A percentile compares a stretch with the other conserved stretches of the same genome.
These are phyloP conservation scores for Myrica gale DNA, from an alignment of 306 rosid genomes.

Conservation along the genomic window DNA sequence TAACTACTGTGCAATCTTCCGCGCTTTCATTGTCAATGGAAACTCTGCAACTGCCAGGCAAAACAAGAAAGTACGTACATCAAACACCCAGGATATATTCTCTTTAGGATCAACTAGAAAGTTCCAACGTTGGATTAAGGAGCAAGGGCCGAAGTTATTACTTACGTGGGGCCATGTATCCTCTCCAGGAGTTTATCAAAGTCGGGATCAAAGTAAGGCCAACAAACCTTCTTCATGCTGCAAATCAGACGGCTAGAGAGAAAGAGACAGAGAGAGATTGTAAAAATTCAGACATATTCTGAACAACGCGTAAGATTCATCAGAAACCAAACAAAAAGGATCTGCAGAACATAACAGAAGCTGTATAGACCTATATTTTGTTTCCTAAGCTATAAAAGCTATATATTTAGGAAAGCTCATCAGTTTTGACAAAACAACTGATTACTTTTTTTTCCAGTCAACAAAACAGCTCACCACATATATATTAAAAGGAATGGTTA, in stretches of 20 bases:
- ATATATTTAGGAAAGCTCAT: no score
- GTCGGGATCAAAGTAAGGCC: conserved; percentile 81
- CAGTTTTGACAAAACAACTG: neutral
- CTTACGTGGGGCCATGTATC: conserved; percentile 70
- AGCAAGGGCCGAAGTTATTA: neutral
- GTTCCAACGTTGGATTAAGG: neutral
- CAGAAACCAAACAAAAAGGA: neutral
- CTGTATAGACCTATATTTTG: neutral
- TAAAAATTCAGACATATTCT: neutral
- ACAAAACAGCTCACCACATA: neutral
- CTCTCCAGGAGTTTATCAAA: conserved; percentile 61
- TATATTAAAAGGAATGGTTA: neutral
- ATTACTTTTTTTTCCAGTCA: no score
- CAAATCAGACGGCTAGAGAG: conserved; percentile 1
- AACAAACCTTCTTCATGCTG: conserved; percentile 61
- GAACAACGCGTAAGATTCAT: neutral
- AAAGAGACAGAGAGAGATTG: conserved; percentile 14
- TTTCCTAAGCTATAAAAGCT: neutral
- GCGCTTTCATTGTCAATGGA: conserved; percentile 63
- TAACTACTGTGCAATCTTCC: conserved; percentile 67
- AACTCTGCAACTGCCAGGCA: conserved; percentile 49
- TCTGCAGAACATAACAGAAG: neutral
- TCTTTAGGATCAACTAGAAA: neutral
- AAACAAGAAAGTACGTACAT: conserved; percentile 9
- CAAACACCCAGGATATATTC: neutral